Base-by-base conservation (phyloP, 805 yeast genomes). In the Barnettozyma sucrosica region DNA sequence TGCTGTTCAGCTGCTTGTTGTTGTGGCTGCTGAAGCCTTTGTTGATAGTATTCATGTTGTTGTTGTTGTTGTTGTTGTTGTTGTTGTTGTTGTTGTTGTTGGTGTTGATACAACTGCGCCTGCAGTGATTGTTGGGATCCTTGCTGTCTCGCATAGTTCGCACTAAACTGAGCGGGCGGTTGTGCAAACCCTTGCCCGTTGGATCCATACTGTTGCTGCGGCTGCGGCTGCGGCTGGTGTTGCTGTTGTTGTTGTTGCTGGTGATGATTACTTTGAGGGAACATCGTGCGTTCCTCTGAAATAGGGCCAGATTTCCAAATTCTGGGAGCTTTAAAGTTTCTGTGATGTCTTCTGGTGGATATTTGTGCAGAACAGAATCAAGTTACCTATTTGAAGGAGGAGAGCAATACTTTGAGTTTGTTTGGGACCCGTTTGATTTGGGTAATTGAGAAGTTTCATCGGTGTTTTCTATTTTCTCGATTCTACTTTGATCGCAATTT, bases 71-170 rank as follows among this genome's bases (percentile, higher is more conserved):
- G 55, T 44, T 58, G 61, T 37, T 62, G 66, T 40, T 63, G 65
- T 19, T 55, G 64, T 32, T 64, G 68, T 28, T 60, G 59, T 43
- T 64, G 67, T 43, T 63, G 66, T 38, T 58, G 66, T 40, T 61
- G 64, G 26, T 56, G 67, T 33, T 60, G 67, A 36, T 58, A 61
- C 44, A 62, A 60, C 55, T 65, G 71, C 36, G 64, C 68, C 48
- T 66, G 71, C 19, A 69, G 52, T 1, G 73, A 69, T 37, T 62
- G 71, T 16, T 67, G 70, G 1, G 73, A 69, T 18, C 63, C 65
- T 49, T 68, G 72, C 39, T 66, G 71, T 43, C 61, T 62, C 64
- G 66, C 59, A 46, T 68, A 68, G 43, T 62, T 66, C 6, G 61
- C 49, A 42, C 69, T 64, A 46, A 68, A 69, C 43, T 58, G 64